Evolutionary conservation across 148 eudicot species (phyloP).

Genomic region (Vaccinium darrowii): DNA sequence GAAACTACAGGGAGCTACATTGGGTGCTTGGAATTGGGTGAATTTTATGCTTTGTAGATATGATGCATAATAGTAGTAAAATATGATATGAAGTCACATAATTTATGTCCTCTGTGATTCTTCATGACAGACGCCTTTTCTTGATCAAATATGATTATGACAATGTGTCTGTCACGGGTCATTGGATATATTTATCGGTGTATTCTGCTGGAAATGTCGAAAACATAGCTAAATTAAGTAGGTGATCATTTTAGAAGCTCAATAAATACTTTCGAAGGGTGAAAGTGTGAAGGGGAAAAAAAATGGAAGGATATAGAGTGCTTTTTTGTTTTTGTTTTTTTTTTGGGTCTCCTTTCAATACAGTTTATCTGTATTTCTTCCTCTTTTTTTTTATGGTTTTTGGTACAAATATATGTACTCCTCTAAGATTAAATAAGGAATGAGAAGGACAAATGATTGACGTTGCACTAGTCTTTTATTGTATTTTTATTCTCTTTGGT

Average conservation of each 20-base stretch:
- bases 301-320: not conserved
- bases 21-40: constrained; percentile 14
- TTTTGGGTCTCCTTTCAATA: not conserved
- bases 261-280: not conserved
- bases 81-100: not conserved
- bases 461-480: not conserved
- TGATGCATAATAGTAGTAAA: not conserved
- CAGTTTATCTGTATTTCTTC: not conserved
- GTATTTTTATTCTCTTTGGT: not conserved
- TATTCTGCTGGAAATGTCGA: not conserved
- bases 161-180: not conserved
- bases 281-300: not conserved
- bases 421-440: not conserved
- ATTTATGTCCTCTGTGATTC: not conserved
- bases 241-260: not conserved
- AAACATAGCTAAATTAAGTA: not conserved
- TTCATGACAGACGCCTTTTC: constrained; percentile 9
- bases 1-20: not conserved
- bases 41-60: constrained; percentile 8
- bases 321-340: not conserved
- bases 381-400: not conserved
- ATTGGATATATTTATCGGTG: not conserved
- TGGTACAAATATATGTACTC: not conserved
- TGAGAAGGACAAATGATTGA: not conserved
- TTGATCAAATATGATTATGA: not conserved